Evolutionary conservation across 768 basidiomycete genomes (phyloP).

Genomic region (Tricholoma furcatifolium): DNA sequence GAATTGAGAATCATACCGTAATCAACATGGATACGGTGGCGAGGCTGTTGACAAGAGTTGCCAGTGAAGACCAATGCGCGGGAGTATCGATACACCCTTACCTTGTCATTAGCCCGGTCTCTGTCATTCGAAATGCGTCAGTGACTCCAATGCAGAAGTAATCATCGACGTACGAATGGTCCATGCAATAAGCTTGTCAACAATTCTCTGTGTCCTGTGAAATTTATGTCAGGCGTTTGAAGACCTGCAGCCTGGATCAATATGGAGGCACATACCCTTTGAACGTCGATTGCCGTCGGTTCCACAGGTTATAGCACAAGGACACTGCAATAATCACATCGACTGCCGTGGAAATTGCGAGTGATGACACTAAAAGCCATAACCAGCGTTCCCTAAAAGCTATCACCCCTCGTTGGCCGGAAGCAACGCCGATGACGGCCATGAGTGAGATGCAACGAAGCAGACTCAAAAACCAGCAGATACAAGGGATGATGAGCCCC

Average conservation of each 20-base stretch:
- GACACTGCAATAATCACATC: constrained; percentile 11
- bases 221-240: not conserved
- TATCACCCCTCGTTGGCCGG: not conserved
- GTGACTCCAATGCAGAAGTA: not conserved
- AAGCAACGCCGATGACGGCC: constrained; percentile 1
- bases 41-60: constrained; percentile 1
- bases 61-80: not conserved
- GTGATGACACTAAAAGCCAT: constrained; percentile 8
- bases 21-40: constrained; percentile 8
- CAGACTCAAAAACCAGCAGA: constrained; percentile 8
- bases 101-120: constrained; percentile 14
- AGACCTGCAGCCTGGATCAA: not conserved
- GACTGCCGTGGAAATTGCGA: constrained; percentile 8
- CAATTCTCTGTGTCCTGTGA: constrained; percentile 6
- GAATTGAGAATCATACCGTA: constrained; percentile 1
- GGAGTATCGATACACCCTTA: not conserved
- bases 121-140: not conserved
- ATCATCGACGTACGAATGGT: constrained; percentile 8
- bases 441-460: constrained; percentile 7
- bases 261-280: not conserved
- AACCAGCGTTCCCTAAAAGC: constrained; percentile 5
- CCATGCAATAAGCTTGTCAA: constrained; percentile 14
- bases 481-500: constrained; percentile 1
- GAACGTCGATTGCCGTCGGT: not conserved
- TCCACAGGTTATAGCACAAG: constrained; percentile 8